Evolutionary conservation across 108 stramenopile genomes (phyloP), one percentile per base, ranked within the genome.

Genomic region (Skeletonema grethae): DNA sequence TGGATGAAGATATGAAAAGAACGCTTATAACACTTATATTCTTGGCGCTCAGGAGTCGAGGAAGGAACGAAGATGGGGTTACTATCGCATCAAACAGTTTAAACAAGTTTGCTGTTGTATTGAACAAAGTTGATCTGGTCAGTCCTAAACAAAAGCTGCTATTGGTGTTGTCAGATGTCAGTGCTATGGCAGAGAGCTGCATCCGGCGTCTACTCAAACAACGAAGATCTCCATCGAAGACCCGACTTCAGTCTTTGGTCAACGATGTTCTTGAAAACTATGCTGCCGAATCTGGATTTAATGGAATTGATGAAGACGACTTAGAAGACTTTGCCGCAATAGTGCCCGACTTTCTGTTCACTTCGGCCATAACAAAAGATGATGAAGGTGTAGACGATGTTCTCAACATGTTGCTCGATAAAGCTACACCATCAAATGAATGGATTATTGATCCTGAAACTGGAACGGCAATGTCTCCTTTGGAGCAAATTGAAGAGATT

Each of bases 81-180:
- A 20, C 18, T 24, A 53, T 53, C 8, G 7, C 18, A 22, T 20
- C 50, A 53, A 57, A 69, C 63, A 76, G 74, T 28, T 62, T 67
- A 45, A 60, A 75, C 66, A 88, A 92, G 73, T 82, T 95, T 85
- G 88, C 87, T 38, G 77, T 97, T 41, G 92, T 96, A 25, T 60
- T 97, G 46, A 97, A 97, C 75, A 97, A 97, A 74, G 91, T 93
- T 5, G 97, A 97, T 70, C 69, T 96, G 59, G 95, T 97, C 0
- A 60, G 93, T 57, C 95, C 95, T n/a, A 96, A 95, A 74, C 61
- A 77, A 16, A 77, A 86, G 20, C 72, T 97, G 18, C 73, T 97
- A 8, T 67, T 83, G 58, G 59, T 87, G 36, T 91, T 93, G 16
- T 71, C 73, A 62, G 94, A 93, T n/a, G 69, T 95, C 53, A 87